A percentile compares a stretch with the other conserved stretches of the same genome.
phyloP scores from a whole-genome alignment of 2,329 filamentous ascomycete species.

The Aspergillus latus region DNA sequence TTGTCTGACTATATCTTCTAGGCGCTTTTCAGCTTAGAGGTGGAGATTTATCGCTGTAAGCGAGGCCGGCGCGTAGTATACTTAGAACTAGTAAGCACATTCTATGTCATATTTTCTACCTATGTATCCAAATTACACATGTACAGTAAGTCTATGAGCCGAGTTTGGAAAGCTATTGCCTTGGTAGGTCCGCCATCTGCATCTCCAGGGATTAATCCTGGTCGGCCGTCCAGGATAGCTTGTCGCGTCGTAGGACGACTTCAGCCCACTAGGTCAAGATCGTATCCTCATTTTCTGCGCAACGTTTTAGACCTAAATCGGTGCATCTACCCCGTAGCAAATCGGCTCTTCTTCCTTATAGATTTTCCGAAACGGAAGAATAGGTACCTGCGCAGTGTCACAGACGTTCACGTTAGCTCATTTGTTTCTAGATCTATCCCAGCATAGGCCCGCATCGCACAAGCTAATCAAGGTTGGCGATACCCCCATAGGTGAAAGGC shows the following conservation, averaged over 20 bases:
- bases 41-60: background rate
- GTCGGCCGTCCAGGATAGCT: constrained; percentile 5
- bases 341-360: constrained; percentile 44
- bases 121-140: background rate
- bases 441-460: constrained; percentile 1
- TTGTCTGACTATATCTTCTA: background rate
- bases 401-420: constrained; percentile 4
- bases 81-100: background rate
- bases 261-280: background rate
- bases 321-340: constrained; percentile 30
- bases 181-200: background rate
- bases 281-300: background rate
- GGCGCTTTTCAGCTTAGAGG: background rate
- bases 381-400: constrained; percentile 36
- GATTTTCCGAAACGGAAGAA: constrained; percentile 46
- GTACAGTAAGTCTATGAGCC: background rate
- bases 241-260: constrained; percentile 1
- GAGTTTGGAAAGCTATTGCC: background rate
- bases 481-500: constrained; percentile 4
- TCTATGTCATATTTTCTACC: background rate
- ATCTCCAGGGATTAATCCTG: constrained; percentile 1
- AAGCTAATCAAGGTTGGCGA: constrained; percentile 3
- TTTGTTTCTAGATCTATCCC: constrained; percentile 8
- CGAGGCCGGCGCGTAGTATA: background rate
- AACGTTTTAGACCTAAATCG: background rate